A percentile compares a stretch with the other conserved stretches of the same genome.
Evolutionary conservation across 345 rosid species (phyloP).

Genomic region (Clarkia xantiana): DNA sequence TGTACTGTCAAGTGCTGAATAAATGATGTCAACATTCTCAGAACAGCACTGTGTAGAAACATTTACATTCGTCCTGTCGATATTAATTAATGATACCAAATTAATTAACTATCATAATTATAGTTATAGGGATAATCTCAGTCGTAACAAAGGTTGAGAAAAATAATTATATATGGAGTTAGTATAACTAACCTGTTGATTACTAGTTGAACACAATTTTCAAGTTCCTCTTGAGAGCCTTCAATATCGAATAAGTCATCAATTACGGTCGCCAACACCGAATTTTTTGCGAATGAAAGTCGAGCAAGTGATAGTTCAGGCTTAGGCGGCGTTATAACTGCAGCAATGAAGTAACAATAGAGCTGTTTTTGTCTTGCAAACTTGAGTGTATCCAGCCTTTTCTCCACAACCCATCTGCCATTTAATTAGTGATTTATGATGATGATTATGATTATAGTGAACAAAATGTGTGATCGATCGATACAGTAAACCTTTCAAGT

Average conservation of each 20-base stretch:
- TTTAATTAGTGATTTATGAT: too few species aligned
- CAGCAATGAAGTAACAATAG: slow-evolving; percentile 74
- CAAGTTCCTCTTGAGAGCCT: slow-evolving; percentile 59
- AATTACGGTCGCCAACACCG: slow-evolving; percentile 64
- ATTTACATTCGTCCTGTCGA: slow-evolving; percentile 17
- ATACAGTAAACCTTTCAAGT: slow-evolving; percentile 86
- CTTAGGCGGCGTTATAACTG: slow-evolving; percentile 43
- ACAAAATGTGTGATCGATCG: too few species aligned
- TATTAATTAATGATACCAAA: too few species aligned
- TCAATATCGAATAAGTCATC: slow-evolving; percentile 89
- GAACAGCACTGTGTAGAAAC: slow-evolving; percentile 36
- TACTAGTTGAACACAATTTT: slow-evolving; percentile 49
- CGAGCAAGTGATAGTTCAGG: slow-evolving; percentile 74
- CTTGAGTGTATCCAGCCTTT: slow-evolving; percentile 49
- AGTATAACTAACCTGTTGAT: slow-evolving; percentile 44
- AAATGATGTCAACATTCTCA: slow-evolving; percentile 61
- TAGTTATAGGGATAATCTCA: too few species aligned
- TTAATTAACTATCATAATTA: too few species aligned
- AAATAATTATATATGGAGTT: too few species aligned
- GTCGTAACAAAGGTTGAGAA: background rate
- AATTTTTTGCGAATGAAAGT: slow-evolving; percentile 82
- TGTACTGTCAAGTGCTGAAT: slow-evolving; percentile 48
- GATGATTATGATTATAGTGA: too few species aligned
- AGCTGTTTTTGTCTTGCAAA: slow-evolving; percentile 69
- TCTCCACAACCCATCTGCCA: slow-evolving; percentile 63